A percentile compares a stretch with the other conserved stretches of the same genome.
Conservation (phyloP, 1,139 yeast genomes). For the Pichia sp. region DNA sequence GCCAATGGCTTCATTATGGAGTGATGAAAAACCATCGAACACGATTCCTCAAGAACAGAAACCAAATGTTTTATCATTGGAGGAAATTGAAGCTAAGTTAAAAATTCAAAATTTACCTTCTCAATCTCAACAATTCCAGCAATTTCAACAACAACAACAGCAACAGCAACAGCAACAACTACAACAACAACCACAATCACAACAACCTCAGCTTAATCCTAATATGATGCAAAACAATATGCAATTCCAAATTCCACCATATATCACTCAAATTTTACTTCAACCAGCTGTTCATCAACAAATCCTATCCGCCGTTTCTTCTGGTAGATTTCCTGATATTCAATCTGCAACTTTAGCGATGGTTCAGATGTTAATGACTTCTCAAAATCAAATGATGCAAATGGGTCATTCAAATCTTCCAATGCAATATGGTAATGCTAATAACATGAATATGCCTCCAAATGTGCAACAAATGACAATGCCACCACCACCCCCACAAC, state of each 20-base stretch:
- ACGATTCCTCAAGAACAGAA: slow-evolving; percentile 23
- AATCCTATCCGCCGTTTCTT: slow-evolving; percentile 26
- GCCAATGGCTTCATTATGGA: slow-evolving; percentile 69
- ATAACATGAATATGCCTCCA: slow-evolving; percentile 16
- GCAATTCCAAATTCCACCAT: slow-evolving; percentile 22
- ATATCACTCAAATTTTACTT: slow-evolving; percentile 24
- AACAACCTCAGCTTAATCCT: slow-evolving; percentile 26
- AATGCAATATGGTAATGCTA: slow-evolving; percentile 14
- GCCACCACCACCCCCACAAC: slow-evolving; percentile 26
- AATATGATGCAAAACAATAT: slow-evolving; percentile 8
- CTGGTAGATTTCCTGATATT: slow-evolving; percentile 28
- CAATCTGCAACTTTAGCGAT: slow-evolving; percentile 28
- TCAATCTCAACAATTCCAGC: slow-evolving; percentile 21
- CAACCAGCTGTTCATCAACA: slow-evolving; percentile 29
- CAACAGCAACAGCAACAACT: slow-evolving; percentile 20
- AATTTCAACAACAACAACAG: slow-evolving; percentile 22
- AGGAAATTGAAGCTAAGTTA: slow-evolving; percentile 72
- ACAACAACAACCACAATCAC: slow-evolving; percentile 22
- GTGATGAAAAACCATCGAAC: slow-evolving; percentile 26
- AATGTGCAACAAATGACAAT: slow-evolving; percentile 26
- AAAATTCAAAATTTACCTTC: slow-evolving; percentile 15
- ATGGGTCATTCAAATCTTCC: slow-evolving; percentile 12
- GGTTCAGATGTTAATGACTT: slow-evolving; percentile 26
- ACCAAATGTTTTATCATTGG: slow-evolving; percentile 50
- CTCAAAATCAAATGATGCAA: slow-evolving; percentile 18